Base-by-base conservation (phyloP, 805 yeast species). In the Jamesozyma hellenica region DNA sequence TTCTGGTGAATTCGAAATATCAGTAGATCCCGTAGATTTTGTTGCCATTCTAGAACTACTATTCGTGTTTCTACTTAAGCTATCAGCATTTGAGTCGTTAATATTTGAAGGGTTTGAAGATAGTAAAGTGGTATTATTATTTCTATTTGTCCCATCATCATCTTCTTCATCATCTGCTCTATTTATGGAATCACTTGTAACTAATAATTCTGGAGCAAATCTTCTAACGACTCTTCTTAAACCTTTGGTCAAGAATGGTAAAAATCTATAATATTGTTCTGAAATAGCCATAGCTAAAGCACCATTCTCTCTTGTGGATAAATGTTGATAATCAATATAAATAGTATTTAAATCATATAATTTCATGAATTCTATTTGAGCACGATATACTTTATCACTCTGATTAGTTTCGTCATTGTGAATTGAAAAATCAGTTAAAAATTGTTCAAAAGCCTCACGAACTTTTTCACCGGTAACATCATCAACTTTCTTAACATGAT, bases 391-490 rank as follows among this genome's bases (percentile, higher is more conserved):
- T 42, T 66, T 71, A 3, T 83, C 83, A 29, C 58, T 53, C 19
- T 52, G 59, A 33, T 42, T 51, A 4, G 48, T 54, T 48, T 42
- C 65, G 39, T 39, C 45, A 33, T 42, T 48, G 7, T 61, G 65
- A 34, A 73, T 74, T 3, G 65, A 64, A 54, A 68, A 90, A 26
- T 75, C 82, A 53, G 78, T 82, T 41, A 90, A 63, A 54, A 90
- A 90, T 47, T 72, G 75, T 58, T 88, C 95, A 59, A 92, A 90
- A 13, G 88, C 78, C 60, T 86, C 95, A 33, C 90, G 75, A 14
- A 92, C 96, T 50, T 85, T 85, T 57, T 88, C 96, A 43, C 95
- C 96, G 3, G 96, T 86, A 35, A 77, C 76, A 65, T 92, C 98
- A 21, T 75, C 75, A 21, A 92, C 95, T 56, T 82, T 85, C 21